Evolutionary conservation across 2,329 filamentous ascomycete genomes (phyloP).

Genomic region (Botryosphaeria dothidea): DNA sequence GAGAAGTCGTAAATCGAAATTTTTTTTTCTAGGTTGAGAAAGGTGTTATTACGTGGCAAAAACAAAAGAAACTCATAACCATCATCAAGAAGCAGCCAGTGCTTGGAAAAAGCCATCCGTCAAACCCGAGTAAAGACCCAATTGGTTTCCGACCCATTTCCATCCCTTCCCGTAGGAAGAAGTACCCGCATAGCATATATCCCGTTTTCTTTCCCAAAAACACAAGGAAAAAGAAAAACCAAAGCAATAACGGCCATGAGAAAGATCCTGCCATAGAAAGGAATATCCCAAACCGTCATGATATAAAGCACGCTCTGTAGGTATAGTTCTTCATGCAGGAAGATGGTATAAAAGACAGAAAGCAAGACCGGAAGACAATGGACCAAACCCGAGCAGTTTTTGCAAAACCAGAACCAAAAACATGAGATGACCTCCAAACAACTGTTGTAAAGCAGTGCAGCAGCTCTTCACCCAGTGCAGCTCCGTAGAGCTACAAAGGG

Average conservation of each 20-base stretch:
- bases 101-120: constrained; percentile 16
- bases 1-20: neutral
- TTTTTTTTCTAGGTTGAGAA: constrained; percentile 5
- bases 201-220: constrained; percentile 3
- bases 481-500: neutral
- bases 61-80: constrained; percentile 15
- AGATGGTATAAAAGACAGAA: constrained; percentile 14
- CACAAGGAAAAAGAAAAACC: neutral
- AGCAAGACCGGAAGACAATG: constrained; percentile 5
- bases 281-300: constrained; percentile 6
- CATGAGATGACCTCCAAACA: constrained; percentile 18
- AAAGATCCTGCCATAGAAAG: constrained; percentile 5
- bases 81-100: constrained; percentile 15
- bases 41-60: constrained; percentile 4
- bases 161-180: constrained; percentile 2
- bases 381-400: constrained; percentile 13
- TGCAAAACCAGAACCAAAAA: constrained; percentile 9
- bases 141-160: constrained; percentile 7
- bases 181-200: neutral
- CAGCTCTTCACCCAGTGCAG: constrained; percentile 10
- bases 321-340: constrained; percentile 10
- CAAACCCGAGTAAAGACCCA: constrained; percentile 7
- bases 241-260: neutral
- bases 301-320: constrained; percentile 1
- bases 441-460: constrained; percentile 14